phyloP scores from a whole-genome alignment of 192 early-diverging fungal genomes.

The Allomyces arbusculus region DNA sequence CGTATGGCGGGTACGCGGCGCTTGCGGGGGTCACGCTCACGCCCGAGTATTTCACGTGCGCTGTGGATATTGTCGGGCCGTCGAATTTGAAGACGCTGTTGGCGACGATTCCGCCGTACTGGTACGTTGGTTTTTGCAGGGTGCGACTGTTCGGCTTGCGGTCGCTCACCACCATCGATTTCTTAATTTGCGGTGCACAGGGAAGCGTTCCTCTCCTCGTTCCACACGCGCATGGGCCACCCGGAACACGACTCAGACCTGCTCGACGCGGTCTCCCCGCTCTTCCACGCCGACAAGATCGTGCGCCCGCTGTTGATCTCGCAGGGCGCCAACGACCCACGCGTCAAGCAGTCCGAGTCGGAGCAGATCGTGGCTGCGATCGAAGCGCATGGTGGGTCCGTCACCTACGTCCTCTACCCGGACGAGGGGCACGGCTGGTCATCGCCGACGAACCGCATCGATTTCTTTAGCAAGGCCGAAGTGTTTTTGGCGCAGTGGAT shows the following conservation, averaged over 20 bases:
- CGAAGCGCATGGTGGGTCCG: constrained; percentile 8
- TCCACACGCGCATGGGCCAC: constrained; percentile 12
- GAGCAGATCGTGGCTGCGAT: constrained; percentile 19
- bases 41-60: constrained; percentile 16
- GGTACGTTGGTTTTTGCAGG: neutral
- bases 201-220: constrained; percentile 4
- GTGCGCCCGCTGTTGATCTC: constrained; percentile 14
- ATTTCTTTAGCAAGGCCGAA: constrained; percentile 12
- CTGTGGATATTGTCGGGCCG: constrained; percentile 18
- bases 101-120: constrained; percentile 13
- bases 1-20: constrained; percentile 16
- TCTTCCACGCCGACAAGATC: constrained; percentile 16
- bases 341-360: constrained; percentile 19
- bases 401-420: constrained; percentile 15
- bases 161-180: too few relatives aligned
- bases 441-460: constrained; percentile 15
- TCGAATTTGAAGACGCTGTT: constrained; percentile 14
- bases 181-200: too few relatives aligned
- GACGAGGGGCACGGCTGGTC: constrained; percentile 21
- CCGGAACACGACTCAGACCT: constrained; percentile 14
- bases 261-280: constrained; percentile 8
- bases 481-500: constrained; percentile 13
- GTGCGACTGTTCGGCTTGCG: too few relatives aligned
- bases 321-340: constrained; percentile 18
- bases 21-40: constrained; percentile 20